Percentiles rank a stretch among this genome's conserved stretches.
These are phyloP conservation scores for Taiwanofungus camphoratus DNA, from an alignment of 1,284 basidiomycete genomes.

Conservation along the genomic window DNA sequence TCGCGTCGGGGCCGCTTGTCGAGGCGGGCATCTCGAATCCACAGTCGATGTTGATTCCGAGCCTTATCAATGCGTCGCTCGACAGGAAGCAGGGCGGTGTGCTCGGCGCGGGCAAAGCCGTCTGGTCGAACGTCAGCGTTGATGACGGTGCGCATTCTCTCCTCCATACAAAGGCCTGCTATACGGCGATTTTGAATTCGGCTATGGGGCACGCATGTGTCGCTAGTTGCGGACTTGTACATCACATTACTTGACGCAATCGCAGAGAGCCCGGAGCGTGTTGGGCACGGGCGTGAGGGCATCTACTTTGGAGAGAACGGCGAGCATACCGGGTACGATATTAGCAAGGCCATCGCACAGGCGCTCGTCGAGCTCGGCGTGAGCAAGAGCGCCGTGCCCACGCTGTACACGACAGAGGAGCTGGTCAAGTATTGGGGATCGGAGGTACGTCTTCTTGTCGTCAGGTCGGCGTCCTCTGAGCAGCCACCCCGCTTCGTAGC, in stretches of 20 bases:
- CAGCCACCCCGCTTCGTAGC: conserved; percentile 1
- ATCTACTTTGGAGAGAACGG: conserved; percentile 44
- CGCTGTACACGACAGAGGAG: conserved; percentile 27
- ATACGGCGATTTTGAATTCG: not conserved
- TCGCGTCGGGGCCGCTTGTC: conserved; percentile 29
- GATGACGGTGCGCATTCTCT: conserved; percentile 31
- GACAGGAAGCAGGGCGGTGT: conserved; percentile 21
- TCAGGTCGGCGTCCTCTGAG: not conserved
- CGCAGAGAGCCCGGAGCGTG: conserved; percentile 3
- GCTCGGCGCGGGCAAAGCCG: conserved; percentile 30
- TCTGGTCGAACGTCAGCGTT: conserved; percentile 40
- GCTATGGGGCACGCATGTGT: not conserved
- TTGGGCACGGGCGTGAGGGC: conserved; percentile 36
- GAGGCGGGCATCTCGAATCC: conserved; percentile 32
- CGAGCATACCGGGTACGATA: conserved; percentile 31
- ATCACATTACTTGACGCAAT: conserved; percentile 16
- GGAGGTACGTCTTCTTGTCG: conserved; percentile 8
- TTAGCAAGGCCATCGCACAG: conserved; percentile 32
- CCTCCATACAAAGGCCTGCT: too few species aligned
- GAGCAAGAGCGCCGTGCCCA: conserved; percentile 22
- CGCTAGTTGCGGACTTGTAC: conserved; percentile 15
- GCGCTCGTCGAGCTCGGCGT: conserved; percentile 26
- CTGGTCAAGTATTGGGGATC: conserved; percentile 21
- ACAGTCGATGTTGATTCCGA: conserved; percentile 30
- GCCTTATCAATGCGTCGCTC: conserved; percentile 24